phyloP scores from a whole-genome alignment of 129 eudicot species.

The Rutidosis leptorrhynchoides region DNA sequence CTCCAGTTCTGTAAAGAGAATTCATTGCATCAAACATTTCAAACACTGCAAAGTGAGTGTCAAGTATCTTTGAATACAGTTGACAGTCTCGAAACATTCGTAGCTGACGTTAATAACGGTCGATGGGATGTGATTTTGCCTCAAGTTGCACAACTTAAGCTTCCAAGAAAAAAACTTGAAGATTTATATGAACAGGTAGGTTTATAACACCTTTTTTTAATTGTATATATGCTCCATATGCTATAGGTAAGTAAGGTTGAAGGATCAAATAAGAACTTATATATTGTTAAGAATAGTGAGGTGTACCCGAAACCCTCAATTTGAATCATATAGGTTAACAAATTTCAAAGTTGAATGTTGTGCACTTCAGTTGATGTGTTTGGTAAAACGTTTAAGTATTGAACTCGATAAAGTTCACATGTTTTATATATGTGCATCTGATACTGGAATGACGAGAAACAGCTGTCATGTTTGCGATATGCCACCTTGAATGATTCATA shows the following conservation, averaged over 20 bases:
- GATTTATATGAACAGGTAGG: constrained; percentile 93
- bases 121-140: constrained; percentile 98
- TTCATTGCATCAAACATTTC: constrained; percentile 91
- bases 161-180: constrained; percentile 89
- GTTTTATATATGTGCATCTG: not conserved
- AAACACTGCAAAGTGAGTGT: constrained; percentile 89
- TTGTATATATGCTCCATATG: not conserved
- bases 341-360: not conserved
- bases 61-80: constrained; percentile 96
- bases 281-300: not conserved
- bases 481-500: not conserved
- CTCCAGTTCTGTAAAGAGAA: constrained; percentile 99
- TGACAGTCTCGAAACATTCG: constrained; percentile 95
- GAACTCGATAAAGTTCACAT: not conserved
- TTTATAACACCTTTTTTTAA: not conserved
- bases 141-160: constrained; percentile 93
- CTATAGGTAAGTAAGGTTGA: not conserved
- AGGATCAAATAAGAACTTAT: not conserved
- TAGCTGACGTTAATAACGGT: constrained; percentile 93
- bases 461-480: not conserved
- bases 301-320: not conserved
- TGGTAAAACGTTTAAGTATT: not conserved
- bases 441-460: not conserved
- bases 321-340: not conserved
- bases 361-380: not conserved